Conservation (phyloP, 1,284 basidiomycete genomes). For the Cutaneotrichosporon sp. region DNA sequence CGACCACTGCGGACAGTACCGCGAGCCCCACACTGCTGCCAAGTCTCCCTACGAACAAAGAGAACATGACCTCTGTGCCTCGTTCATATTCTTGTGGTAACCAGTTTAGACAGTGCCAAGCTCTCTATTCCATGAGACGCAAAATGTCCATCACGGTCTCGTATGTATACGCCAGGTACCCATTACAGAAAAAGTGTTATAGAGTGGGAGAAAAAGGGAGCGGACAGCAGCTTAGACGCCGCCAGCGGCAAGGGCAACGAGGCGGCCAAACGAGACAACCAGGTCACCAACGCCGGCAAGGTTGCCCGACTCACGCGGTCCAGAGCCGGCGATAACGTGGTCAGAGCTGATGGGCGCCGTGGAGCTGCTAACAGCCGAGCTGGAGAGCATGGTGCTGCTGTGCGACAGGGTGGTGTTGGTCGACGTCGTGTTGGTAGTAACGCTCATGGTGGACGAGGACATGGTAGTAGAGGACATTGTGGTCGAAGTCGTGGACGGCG, state of each 20-base stretch:
- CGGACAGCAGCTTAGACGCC: not conserved
- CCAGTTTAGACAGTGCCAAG: too few relatives aligned
- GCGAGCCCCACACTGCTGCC: too few relatives aligned
- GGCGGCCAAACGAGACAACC: slow-evolving; percentile 5
- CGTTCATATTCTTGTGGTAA: too few relatives aligned
- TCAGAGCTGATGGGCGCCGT: not conserved
- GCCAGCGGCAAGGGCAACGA: not conserved
- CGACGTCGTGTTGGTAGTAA: not conserved
- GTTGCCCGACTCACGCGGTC: slow-evolving; percentile 3
- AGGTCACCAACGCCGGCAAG: slow-evolving; percentile 4
- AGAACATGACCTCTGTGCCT: too few relatives aligned
- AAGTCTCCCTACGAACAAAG: too few relatives aligned
- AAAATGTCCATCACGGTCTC: too few relatives aligned
- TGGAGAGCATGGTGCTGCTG: not conserved
- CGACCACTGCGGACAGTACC: too few relatives aligned
- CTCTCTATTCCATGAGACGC: too few relatives aligned
- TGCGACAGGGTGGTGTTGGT: not conserved
- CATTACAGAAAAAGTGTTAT: not conserved
- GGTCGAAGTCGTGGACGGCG: not conserved
- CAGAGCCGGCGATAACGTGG: not conserved
- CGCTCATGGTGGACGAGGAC: not conserved
- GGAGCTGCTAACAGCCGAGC: not conserved
- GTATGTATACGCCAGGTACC: not conserved
- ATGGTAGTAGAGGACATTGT: not conserved
- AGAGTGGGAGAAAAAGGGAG: not conserved